Percentiles rank a stretch among this genome's conserved stretches.
Conservation (phyloP, 1,284 basidiomycete species). For the Trametes hirsuta region DNA sequence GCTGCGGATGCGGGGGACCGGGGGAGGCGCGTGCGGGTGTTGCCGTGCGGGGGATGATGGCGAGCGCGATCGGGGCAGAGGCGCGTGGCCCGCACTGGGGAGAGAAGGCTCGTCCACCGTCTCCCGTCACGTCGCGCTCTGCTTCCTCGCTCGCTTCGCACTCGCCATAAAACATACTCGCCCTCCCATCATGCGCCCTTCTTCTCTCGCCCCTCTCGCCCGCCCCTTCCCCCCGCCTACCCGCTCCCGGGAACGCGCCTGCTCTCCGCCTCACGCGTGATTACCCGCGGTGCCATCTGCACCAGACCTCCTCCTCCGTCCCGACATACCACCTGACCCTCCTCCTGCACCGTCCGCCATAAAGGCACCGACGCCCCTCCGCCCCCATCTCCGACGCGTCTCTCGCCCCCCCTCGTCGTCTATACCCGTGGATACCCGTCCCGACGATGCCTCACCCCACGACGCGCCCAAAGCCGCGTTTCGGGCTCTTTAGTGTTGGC, state of each 20-base stretch:
- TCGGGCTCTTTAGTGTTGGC: constrained; percentile 18
- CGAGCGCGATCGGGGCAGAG: neutral
- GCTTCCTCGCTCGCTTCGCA: neutral
- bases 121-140: neutral
- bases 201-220: neutral
- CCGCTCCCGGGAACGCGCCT: neutral
- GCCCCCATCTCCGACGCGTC: neutral
- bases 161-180: neutral
- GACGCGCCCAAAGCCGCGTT: constrained; percentile 8
- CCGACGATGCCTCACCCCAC: neutral
- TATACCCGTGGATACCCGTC: neutral
- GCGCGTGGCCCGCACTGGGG: neutral
- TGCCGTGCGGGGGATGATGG: neutral
- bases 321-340: constrained; percentile 12
- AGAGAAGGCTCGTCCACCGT: neutral
- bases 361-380: neutral
- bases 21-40: neutral
- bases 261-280: neutral
- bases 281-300: neutral
- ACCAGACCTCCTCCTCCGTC: neutral
- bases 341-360: neutral
- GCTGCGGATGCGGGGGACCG: constrained; percentile 7
- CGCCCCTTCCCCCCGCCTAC: neutral
- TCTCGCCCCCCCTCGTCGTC: neutral
- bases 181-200: neutral